Percentiles rank a stretch among this genome's conserved stretches.
phyloP scores from a whole-genome alignment of 208 protist species.

The Trypanosoma platydactyli region DNA sequence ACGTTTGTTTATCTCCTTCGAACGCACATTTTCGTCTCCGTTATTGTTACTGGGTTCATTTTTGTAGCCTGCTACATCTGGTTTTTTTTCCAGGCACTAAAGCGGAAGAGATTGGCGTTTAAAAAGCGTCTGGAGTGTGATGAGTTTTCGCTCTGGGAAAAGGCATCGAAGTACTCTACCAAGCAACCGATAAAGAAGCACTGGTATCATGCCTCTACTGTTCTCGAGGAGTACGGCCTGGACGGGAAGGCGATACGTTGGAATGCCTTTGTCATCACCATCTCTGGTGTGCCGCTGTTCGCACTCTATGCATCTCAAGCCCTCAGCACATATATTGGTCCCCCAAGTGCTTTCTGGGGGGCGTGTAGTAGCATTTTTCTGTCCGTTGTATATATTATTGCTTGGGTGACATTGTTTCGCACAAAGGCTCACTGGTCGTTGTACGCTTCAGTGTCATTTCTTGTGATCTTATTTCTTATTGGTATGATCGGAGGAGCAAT shows the following conservation, averaged over 20 bases:
- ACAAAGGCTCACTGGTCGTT: constrained; percentile 67
- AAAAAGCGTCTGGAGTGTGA: constrained; percentile 44
- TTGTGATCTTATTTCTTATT: constrained; percentile 48
- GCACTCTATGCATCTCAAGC: constrained; percentile 59
- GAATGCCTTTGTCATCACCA: constrained; percentile 74
- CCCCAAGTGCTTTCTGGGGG: constrained; percentile 62
- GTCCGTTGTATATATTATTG: constrained; percentile 61
- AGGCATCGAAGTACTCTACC: constrained; percentile 42
- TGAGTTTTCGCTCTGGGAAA: constrained; percentile 65
- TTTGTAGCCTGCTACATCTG: constrained; percentile 77
- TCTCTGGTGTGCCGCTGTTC: constrained; percentile 81
- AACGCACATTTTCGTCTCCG: constrained; percentile 65
- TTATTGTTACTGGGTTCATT: constrained; percentile 53
- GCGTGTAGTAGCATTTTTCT: constrained; percentile 55
- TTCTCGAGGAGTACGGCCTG: constrained; percentile 88
- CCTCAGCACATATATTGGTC: constrained; percentile 49
- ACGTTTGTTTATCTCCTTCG: constrained; percentile 69
- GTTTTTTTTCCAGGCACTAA: constrained; percentile 74
- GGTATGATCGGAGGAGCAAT: constrained; percentile 52
- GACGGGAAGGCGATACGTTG: constrained; percentile 67
- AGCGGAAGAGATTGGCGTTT: constrained; percentile 58
- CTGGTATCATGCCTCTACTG: constrained; percentile 82
- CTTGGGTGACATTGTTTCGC: constrained; percentile 72
- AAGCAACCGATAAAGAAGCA: constrained; percentile 64
- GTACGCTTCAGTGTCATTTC: constrained; percentile 56